Evolutionary conservation across 169 alveolate genomes (phyloP).

Genomic region (Plasmodium gaboni): DNA sequence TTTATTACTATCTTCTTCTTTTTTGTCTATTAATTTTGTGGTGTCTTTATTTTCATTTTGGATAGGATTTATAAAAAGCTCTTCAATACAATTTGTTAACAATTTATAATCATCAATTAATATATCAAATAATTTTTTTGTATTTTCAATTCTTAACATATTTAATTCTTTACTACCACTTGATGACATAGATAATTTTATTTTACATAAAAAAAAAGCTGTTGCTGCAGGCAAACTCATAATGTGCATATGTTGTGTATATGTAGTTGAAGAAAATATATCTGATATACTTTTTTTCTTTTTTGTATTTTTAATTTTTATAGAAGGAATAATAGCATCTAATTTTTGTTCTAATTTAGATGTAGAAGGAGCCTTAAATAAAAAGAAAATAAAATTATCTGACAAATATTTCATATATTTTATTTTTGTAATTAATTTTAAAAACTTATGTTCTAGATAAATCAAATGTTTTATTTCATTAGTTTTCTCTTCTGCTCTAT

Average conservation of each 20-base stretch:
- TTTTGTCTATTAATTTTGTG: not conserved
- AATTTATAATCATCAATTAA: slow-evolving; percentile 35
- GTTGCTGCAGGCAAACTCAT: slow-evolving; percentile 64
- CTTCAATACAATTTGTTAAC: slow-evolving; percentile 22
- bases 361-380: slow-evolving; percentile 50
- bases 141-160: slow-evolving; percentile 34
- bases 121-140: slow-evolving; percentile 24
- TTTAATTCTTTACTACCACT: slow-evolving; percentile 14
- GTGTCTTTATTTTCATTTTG: not conserved
- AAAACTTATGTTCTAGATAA: slow-evolving; percentile 45
- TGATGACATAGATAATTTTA: slow-evolving; percentile 37
- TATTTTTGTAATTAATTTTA: slow-evolving; percentile 30
- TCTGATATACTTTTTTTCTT: slow-evolving; percentile 20
- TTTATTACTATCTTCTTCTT: slow-evolving; percentile 3
- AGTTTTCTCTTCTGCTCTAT: slow-evolving; percentile 52
- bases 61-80: slow-evolving; percentile 5
- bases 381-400: slow-evolving; percentile 47
- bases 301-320: slow-evolving; percentile 22
- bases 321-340: slow-evolving; percentile 37
- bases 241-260: slow-evolving; percentile 12
- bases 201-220: slow-evolving; percentile 59
- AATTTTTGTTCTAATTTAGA: slow-evolving; percentile 48
- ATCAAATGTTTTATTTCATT: slow-evolving; percentile 44
- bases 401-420: slow-evolving; percentile 69
- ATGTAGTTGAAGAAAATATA: slow-evolving; percentile 18